phyloP scores from a whole-genome alignment of 2,329 filamentous ascomycete species.

The Talaromyces sp. region DNA sequence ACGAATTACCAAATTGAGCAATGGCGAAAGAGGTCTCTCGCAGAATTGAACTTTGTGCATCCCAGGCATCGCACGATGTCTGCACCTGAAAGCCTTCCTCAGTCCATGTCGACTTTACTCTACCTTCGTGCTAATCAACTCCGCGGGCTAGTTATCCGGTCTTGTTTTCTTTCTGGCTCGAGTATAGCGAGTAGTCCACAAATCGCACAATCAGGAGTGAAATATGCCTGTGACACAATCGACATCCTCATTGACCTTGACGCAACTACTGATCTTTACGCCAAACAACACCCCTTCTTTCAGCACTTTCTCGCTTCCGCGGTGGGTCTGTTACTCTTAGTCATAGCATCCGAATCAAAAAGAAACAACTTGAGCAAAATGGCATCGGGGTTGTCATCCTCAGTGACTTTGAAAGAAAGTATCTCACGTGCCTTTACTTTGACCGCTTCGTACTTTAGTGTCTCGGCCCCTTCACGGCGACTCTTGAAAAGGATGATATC shows the following conservation, averaged over 20 bases:
- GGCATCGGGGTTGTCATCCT: neutral
- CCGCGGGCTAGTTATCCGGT: neutral
- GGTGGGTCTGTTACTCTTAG: neutral
- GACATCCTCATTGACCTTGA: neutral
- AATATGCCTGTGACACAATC: neutral
- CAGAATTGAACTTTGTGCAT: neutral
- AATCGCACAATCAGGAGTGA: neutral
- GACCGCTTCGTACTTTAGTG: neutral
- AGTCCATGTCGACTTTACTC: neutral
- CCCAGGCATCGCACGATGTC: neutral
- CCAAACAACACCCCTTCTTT: constrained; percentile 4
- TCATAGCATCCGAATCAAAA: constrained; percentile 1
- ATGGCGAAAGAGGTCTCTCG: constrained; percentile 3
- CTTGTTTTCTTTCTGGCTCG: neutral
- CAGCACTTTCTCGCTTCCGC: constrained; percentile 4
- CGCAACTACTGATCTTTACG: constrained; percentile 6
- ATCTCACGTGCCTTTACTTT: neutral
- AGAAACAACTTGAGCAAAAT: neutral
- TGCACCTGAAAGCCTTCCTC: neutral
- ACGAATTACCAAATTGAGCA: constrained; percentile 5
- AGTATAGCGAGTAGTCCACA: neutral
- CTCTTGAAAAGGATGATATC: constrained; percentile 3
- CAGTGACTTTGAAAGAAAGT: neutral
- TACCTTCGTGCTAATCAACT: constrained; percentile 8
- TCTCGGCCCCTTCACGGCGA: neutral